Base-by-base conservation (phyloP, 2,329 filamentous ascomycete species). In the Talaromyces sp. region DNA sequence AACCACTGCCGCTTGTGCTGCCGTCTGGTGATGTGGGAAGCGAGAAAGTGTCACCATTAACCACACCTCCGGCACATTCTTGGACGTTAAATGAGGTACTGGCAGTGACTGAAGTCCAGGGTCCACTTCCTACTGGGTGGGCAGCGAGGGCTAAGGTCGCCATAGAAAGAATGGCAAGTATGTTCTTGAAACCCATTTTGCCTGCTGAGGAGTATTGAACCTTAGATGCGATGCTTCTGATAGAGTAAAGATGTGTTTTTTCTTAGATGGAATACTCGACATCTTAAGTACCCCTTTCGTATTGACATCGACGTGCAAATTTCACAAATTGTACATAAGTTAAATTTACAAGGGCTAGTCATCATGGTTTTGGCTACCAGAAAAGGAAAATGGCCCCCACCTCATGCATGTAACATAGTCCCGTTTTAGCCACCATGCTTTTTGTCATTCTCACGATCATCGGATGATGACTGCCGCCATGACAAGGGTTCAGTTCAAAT, bases 1-100 rank as follows among this genome's bases (percentile, higher is more conserved):
- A 63, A 8, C 60, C 60, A 47, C 60, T 63, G 60, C 60, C 60
- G 60, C 48, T 57, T 45, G 60, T 63, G 60, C 60, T 63, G 37
- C 60, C 60, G 37, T 63, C n/a, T 24, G 60, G 60, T 35, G 60
- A 63, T 27, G 19, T 41, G 16, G 60, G 60, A 31, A 63, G 60
- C 24, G 14, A 33, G 48, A 63, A 63, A 41, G 60, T 63, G 60
- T 22, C 41, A 39, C 37, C 48, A 41, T 41, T 14, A 45, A 63
- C 60, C 45, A 24, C 37, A 41, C 60, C 60, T 14, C 60, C 60
- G 24, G 60, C 60, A 13, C 60, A 63, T 56, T 63, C 48, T 41
- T 63, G 60, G 27, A 56, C 60, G 22, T 19, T 35, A 27, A 45
- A 63, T 19, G 52, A 37, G 52, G 52, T 56, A 24, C 24, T 35